These are phyloP conservation scores for Apiospora arundinis DNA, from an alignment of 2,329 filamentous ascomycete genomes.

Conservation along the genomic window DNA sequence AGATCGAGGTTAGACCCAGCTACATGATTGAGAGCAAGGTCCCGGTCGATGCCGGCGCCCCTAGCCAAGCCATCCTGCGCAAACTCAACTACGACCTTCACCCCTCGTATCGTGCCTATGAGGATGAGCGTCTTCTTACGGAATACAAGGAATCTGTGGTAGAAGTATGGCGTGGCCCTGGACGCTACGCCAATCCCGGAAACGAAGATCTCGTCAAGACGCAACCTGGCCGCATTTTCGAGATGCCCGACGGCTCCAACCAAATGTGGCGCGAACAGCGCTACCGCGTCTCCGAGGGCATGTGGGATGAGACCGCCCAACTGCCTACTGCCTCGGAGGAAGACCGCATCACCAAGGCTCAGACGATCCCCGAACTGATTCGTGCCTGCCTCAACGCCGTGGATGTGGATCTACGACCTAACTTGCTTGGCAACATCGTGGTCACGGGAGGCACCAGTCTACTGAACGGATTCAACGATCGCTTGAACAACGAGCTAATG, in stretches of 20 bases:
- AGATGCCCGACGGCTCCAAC: conserved; percentile 97
- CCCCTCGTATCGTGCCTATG: conserved; percentile 78
- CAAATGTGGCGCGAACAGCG: conserved; percentile 91
- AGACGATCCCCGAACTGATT: conserved; percentile 86
- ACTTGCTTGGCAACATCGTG: conserved; percentile 87
- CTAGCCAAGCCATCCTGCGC: conserved; percentile 77
- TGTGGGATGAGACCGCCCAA: conserved; percentile 87
- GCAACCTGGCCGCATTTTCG: conserved; percentile 85
- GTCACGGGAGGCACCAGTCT: conserved; percentile 89
- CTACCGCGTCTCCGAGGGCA: conserved; percentile 83
- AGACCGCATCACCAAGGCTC: conserved; percentile 64
- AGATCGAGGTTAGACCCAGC: conserved; percentile 79
- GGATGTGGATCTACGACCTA: conserved; percentile 86
- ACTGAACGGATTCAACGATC: conserved; percentile 90
- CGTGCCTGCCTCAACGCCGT: conserved; percentile 78
- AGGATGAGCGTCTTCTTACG: conserved; percentile 91
- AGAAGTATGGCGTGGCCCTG: conserved; percentile 87
- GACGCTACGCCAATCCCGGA: conserved; percentile 65
- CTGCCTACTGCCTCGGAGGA: conserved; percentile 51
- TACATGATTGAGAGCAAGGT: conserved; percentile 89
- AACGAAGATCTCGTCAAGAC: conserved; percentile 79
- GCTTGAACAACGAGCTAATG: conserved; percentile 83
- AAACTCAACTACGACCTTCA: conserved; percentile 67
- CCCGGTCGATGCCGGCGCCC: conserved; percentile 83
- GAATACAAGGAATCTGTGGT: conserved; percentile 99